A percentile compares a stretch with the other conserved stretches of the same genome.
phyloP scores from a whole-genome alignment of 345 rosid genomes.

The Salix dunnii region DNA sequence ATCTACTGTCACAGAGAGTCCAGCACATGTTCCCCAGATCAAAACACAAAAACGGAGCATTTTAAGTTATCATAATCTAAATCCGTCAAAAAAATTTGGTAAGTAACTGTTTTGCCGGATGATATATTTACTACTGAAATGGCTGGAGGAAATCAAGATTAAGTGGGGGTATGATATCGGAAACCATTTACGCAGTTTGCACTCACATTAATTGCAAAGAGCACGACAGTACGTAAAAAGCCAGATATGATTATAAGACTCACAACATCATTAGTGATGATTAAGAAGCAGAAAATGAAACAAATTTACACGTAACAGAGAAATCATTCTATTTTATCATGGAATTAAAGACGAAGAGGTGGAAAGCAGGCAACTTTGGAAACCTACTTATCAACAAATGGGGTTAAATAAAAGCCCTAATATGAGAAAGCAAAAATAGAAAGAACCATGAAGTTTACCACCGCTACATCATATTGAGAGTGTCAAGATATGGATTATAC shows the following conservation, averaged over 20 bases:
- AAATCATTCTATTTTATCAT: neutral
- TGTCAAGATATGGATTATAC: neutral
- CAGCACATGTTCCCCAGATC: neutral
- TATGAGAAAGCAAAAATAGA: neutral
- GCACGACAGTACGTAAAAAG: neutral
- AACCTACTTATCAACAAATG: neutral
- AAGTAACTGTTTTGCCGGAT: neutral
- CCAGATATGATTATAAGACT: neutral
- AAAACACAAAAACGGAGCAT: neutral
- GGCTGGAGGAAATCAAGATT: neutral
- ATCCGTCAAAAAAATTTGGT: neutral
- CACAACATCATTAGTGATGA: neutral
- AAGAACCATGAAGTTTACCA: neutral
- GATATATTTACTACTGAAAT: neutral
- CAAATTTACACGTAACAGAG: neutral
- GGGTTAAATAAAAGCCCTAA: neutral
- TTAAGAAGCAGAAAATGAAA: neutral
- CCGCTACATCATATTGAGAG: no score
- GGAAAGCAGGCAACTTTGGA: neutral
- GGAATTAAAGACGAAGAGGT: neutral
- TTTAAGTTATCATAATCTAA: neutral
- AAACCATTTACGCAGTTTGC: neutral
- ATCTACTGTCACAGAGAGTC: neutral
- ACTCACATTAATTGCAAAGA: neutral
- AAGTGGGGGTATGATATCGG: neutral